Evolutionary conservation across 495 filamentous ascomycete genomes (phyloP).

Genomic region (Trichocladium antarcticum): DNA sequence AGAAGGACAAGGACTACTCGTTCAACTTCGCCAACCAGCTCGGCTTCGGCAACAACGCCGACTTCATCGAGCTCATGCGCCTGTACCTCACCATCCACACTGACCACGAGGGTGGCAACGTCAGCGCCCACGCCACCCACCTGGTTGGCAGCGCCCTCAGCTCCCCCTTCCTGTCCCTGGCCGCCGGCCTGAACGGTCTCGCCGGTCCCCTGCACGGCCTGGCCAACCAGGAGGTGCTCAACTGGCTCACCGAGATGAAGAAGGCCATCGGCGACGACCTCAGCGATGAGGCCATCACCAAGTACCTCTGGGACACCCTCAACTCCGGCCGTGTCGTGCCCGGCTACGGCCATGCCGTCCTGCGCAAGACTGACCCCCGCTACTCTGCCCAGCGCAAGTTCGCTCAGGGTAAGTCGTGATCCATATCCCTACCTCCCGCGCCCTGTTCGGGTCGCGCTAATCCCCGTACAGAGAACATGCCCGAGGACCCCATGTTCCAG

Average conservation of each 20-base stretch:
- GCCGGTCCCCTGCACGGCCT: conserved; percentile 97
- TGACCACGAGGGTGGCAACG: conserved; percentile 98
- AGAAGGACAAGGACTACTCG: conserved; percentile 97
- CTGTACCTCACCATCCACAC: conserved; percentile 99
- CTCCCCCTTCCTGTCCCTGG: conserved; percentile 91
- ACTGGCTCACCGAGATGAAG: conserved; percentile 99
- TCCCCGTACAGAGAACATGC: conserved; percentile 47
- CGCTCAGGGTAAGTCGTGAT: conserved; percentile 51
- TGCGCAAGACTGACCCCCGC: conserved; percentile 98
- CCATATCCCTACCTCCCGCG: not conserved
- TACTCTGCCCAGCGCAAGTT: conserved; percentile 97
- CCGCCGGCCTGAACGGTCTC: conserved; percentile 93
- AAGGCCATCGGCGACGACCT: conserved; percentile 83
- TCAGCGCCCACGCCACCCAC: conserved; percentile 96
- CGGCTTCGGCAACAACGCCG: conserved; percentile 85
- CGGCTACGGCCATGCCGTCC: conserved; percentile 95
- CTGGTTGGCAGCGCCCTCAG: conserved; percentile 92
- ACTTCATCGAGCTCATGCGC: conserved; percentile 96
- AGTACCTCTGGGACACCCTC: conserved; percentile 96
- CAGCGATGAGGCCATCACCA: conserved; percentile 86
- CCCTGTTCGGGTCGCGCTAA: conserved; percentile 9
- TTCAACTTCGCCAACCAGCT: conserved; percentile 99
- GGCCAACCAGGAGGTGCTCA: conserved; percentile 97
- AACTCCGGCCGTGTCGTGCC: conserved; percentile 93
- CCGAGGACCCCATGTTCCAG: conserved; percentile 97